These are phyloP conservation scores for Trametes sp. DNA, from an alignment of 1,284 basidiomycete species.

Conservation along the genomic window DNA sequence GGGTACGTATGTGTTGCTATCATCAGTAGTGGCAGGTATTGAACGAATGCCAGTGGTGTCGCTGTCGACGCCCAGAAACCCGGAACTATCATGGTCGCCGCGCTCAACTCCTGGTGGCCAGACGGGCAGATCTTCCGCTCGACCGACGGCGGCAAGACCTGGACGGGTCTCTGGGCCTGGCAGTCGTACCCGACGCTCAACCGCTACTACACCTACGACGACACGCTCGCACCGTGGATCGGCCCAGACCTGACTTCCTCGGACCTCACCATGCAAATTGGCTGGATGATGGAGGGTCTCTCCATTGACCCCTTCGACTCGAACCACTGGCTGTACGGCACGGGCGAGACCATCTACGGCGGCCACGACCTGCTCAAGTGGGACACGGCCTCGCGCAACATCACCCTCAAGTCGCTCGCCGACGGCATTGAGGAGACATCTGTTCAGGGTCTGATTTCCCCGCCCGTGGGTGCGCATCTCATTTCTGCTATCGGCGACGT, in stretches of 20 bases:
- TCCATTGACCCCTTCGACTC: conserved; percentile 70
- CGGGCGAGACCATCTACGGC: conserved; percentile 65
- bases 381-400: conserved; percentile 61
- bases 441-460: conserved; percentile 62
- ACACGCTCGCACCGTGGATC: conserved; percentile 64
- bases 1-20: too few relatives aligned
- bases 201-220: conserved; percentile 62
- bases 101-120: conserved; percentile 64
- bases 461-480: conserved; percentile 53
- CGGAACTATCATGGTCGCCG: conserved; percentile 72
- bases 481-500: conserved; percentile 68
- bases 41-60: conserved; percentile 61
- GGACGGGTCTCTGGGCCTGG: conserved; percentile 67
- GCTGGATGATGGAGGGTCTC: conserved; percentile 56
- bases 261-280: conserved; percentile 48
- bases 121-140: conserved; percentile 75
- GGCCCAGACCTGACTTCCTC: conserved; percentile 55
- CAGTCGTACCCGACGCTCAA: conserved; percentile 54
- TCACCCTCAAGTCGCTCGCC: conserved; percentile 65
- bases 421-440: conserved; percentile 72
- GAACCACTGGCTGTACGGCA: conserved; percentile 73
- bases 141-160: conserved; percentile 59
- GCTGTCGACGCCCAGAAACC: conserved; percentile 65
- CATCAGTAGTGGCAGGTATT: too few relatives aligned
- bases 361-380: conserved; percentile 62